Evolutionary conservation across 768 basidiomycete species (phyloP).

Genomic region (Tephrocybe sp.): DNA sequence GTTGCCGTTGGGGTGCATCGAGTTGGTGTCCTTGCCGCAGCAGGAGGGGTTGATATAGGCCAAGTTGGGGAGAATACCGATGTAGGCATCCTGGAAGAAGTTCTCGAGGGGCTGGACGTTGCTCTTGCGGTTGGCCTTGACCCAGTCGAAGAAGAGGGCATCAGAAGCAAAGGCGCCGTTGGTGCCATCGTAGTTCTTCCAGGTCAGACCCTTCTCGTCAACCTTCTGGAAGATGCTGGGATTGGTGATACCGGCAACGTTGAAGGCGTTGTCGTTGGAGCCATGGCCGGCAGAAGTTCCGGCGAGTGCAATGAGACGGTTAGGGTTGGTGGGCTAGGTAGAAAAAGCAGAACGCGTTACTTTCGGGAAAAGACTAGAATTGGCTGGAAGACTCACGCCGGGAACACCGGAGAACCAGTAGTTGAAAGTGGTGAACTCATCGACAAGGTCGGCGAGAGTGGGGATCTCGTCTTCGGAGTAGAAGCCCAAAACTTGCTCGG

Average conservation of each 20-base stretch:
- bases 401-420: constrained; percentile 30
- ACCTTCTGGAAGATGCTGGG: constrained; percentile 28
- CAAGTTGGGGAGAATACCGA: constrained; percentile 25
- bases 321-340: constrained; percentile 26
- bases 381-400: constrained; percentile 9
- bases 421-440: constrained; percentile 27
- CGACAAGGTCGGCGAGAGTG: constrained; percentile 20
- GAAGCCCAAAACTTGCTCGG: constrained; percentile 24
- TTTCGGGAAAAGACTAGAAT: not conserved
- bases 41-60: constrained; percentile 28
- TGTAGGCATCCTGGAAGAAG: constrained; percentile 26
- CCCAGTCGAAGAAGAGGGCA: constrained; percentile 23
- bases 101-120: constrained; percentile 23
- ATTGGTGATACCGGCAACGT: constrained; percentile 13
- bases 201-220: constrained; percentile 20
- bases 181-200: constrained; percentile 27
- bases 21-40: constrained; percentile 19
- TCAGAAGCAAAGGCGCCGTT: constrained; percentile 18
- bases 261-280: not conserved
- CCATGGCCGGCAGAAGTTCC: not conserved
- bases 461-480: constrained; percentile 21
- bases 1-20: constrained; percentile 24
- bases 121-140: constrained; percentile 13
- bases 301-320: not conserved
- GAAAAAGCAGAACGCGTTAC: not conserved